Evolutionary conservation across 2,329 filamentous ascomycete genomes (phyloP).

Genomic region (Phaeosphaeriaceae sp.): DNA sequence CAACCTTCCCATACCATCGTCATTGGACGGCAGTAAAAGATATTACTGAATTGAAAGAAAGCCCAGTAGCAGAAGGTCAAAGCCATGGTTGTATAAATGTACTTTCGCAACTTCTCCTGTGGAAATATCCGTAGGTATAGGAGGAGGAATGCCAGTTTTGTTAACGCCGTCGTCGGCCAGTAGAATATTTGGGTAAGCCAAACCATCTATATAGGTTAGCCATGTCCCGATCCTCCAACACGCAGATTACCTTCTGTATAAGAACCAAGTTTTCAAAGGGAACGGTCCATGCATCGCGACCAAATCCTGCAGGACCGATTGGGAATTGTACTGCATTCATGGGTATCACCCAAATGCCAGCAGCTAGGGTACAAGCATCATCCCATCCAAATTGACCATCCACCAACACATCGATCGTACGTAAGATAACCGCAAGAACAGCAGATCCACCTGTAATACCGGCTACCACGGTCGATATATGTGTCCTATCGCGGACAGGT

Average conservation of each 20-base stretch:
- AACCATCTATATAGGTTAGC: background rate
- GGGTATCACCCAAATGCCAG: background rate
- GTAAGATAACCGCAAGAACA: background rate
- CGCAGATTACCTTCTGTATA: background rate
- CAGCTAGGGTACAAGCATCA: conserved; percentile 2
- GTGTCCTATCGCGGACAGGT: conserved; percentile 1
- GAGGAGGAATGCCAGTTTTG: background rate
- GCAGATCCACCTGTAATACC: background rate
- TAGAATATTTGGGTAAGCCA: conserved; percentile 1
- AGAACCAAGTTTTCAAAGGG: conserved; percentile 1
- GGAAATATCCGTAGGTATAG: background rate
- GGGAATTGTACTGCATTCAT: conserved; percentile 4
- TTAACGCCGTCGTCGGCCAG: background rate
- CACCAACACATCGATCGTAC: background rate
- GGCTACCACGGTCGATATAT: background rate
- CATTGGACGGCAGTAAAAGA: background rate
- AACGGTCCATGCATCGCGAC: conserved; percentile 4
- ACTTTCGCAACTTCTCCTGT: background rate
- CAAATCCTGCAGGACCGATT: background rate
- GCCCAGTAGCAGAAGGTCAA: background rate
- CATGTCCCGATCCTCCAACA: background rate
- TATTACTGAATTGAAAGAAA: conserved; percentile 1
- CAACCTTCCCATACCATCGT: background rate
- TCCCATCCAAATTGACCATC: conserved; percentile 2
- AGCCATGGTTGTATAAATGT: background rate